Conservation (phyloP, 2,329 filamentous ascomycete genomes). For the Paraphaeosphaeria sporulosa region DNA sequence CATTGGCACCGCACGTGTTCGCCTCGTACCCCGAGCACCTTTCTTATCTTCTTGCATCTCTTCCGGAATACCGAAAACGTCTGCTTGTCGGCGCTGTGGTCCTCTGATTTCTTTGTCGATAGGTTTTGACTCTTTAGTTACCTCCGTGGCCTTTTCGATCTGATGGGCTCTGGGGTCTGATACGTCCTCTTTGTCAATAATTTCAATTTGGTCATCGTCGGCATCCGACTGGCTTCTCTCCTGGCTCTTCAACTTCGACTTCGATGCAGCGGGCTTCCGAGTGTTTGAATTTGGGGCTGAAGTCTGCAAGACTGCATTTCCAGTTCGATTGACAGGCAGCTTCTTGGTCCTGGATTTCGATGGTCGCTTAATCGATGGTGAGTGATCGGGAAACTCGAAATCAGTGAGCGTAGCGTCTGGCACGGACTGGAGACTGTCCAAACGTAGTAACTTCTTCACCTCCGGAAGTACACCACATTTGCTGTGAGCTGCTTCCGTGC, state of each 20-base stretch:
- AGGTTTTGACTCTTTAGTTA: conserved; percentile 12
- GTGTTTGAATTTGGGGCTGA: neutral
- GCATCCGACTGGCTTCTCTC: neutral
- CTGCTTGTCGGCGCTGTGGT: neutral
- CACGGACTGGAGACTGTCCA: neutral
- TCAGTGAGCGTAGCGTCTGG: neutral
- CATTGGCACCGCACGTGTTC: conserved; percentile 10
- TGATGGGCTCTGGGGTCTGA: neutral
- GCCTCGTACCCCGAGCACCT: neutral
- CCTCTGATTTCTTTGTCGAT: neutral
- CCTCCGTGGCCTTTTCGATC: neutral
- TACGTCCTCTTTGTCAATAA: neutral
- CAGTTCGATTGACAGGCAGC: neutral
- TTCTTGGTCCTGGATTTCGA: conserved; percentile 2
- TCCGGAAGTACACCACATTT: conserved; percentile 16
- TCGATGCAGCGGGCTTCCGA: neutral
- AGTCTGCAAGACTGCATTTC: neutral
- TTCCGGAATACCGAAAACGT: conserved; percentile 21
- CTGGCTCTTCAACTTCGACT: conserved; percentile 9
- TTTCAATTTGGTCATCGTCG: conserved; percentile 3
- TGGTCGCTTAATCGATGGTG: conserved; percentile 15
- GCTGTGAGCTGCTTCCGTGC: neutral
- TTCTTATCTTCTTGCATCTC: conserved; percentile 17
- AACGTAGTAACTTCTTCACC: conserved; percentile 13
- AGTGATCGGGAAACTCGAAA: conserved; percentile 20